Percentiles rank a stretch among this genome's conserved stretches.
Conservation (phyloP, 306 rosid species). For the Quercus engelmannii region DNA sequence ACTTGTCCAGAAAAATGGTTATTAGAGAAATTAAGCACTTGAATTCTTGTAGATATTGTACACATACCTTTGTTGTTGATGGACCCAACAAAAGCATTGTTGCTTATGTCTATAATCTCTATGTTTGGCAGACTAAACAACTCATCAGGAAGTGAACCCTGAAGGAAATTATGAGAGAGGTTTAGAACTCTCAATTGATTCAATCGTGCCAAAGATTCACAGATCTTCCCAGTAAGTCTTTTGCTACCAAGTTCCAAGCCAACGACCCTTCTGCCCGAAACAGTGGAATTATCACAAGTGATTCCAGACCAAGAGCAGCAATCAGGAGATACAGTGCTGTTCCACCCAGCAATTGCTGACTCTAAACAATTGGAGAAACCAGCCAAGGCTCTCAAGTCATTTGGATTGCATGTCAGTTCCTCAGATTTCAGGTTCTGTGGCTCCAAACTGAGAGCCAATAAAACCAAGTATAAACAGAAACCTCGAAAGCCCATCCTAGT, state of each 20-base stretch:
- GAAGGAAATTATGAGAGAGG: constrained; percentile 18
- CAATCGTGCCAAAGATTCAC: constrained; percentile 15
- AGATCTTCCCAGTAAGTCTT: constrained; percentile 3
- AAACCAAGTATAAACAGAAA: too few relatives aligned
- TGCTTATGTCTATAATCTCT: constrained; percentile 23
- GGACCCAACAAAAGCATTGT: constrained; percentile 10
- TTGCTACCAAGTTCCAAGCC: constrained; percentile 18
- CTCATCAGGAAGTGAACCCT: neutral
- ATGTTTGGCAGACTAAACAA: constrained; percentile 16
- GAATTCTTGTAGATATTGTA: neutral
- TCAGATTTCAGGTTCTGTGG: too few relatives aligned
- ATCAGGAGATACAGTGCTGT: too few relatives aligned
- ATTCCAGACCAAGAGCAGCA: too few relatives aligned
- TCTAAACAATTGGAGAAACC: too few relatives aligned
- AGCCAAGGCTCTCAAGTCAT: too few relatives aligned
- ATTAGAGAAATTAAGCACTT: neutral
- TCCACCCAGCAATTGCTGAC: too few relatives aligned
- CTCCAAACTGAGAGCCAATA: too few relatives aligned
- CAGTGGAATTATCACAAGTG: neutral
- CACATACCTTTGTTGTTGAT: neutral
- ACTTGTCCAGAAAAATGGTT: constrained; percentile 10
- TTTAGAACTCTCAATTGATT: constrained; percentile 20
- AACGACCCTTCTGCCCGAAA: constrained; percentile 10
- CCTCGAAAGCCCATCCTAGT: too few relatives aligned
- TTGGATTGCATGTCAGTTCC: too few relatives aligned